These are phyloP conservation scores for Kickxella alabastrina DNA, from an alignment of 192 early-diverging fungal species.

Conservation along the genomic window DNA sequence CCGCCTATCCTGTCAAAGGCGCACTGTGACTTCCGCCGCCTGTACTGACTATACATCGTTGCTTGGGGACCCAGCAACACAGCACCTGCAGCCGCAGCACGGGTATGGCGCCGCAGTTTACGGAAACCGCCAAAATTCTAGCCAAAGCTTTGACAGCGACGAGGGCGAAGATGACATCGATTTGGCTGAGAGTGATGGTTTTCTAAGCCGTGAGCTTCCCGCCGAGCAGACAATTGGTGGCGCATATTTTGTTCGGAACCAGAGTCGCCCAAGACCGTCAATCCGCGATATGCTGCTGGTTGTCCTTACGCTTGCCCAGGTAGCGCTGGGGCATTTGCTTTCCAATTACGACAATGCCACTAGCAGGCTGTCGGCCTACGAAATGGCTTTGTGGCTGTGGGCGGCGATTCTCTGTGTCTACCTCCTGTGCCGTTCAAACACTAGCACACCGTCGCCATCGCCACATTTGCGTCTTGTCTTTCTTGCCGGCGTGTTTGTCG, in stretches of 20 bases:
- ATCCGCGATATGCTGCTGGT: conserved; percentile 32
- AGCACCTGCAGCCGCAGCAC: background rate
- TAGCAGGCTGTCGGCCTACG: conserved; percentile 6
- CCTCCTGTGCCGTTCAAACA: conserved; percentile 18
- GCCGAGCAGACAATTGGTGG: background rate
- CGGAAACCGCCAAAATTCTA: background rate
- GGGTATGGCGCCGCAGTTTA: conserved; percentile 6
- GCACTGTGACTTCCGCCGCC: background rate
- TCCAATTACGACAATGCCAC: background rate
- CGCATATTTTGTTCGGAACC: background rate
- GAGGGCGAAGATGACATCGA: conserved; percentile 14
- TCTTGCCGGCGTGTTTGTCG: conserved; percentile 17
- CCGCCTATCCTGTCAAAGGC: background rate
- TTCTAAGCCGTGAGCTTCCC: background rate
- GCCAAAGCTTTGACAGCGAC: conserved; percentile 1
- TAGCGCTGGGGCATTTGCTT: conserved; percentile 10
- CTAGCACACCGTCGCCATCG: conserved; percentile 32
- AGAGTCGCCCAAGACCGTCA: conserved; percentile 8
- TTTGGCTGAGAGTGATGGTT: background rate
- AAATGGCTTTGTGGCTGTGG: conserved; percentile 37
- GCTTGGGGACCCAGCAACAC: conserved; percentile 1
- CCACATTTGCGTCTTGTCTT: conserved; percentile 45
- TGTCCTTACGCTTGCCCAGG: conserved; percentile 12
- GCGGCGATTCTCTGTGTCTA: conserved; percentile 29
- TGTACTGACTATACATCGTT: conserved; percentile 1